phyloP scores from a whole-genome alignment of 352 stramenopile genomes.

The Aphanomyces astaci region DNA sequence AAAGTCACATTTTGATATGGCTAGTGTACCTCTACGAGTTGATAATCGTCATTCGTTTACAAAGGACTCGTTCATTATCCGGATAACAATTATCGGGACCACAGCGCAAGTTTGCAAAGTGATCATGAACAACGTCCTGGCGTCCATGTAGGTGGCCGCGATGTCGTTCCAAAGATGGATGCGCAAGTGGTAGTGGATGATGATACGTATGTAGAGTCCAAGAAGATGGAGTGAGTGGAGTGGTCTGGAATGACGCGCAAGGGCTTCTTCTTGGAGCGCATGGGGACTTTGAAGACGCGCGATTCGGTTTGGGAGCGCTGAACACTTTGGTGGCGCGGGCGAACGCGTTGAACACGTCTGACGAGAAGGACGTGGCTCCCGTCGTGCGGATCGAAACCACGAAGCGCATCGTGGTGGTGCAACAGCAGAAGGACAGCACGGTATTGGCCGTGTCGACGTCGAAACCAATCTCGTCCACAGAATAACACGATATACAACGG shows the following conservation, averaged over 20 bases:
- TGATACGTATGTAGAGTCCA: background rate
- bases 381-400: constrained; percentile 1
- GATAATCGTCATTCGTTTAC: no score
- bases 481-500: background rate
- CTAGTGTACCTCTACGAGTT: no score
- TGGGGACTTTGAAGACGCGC: background rate
- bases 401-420: background rate
- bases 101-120: background rate
- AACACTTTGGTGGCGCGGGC: background rate
- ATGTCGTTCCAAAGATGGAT: background rate
- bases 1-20: no score
- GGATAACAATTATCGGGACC: background rate
- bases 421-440: background rate
- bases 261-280: background rate
- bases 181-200: background rate
- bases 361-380: background rate
- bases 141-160: background rate
- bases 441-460: background rate
- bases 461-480: background rate
- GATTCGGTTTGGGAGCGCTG: background rate
- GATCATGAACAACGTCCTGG: background rate
- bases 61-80: no score
- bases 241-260: constrained; percentile 2
- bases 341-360: background rate
- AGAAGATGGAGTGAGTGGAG: background rate